These are phyloP conservation scores for Colletotrichum cuscutae DNA, from an alignment of 2,329 filamentous ascomycete genomes.

Conservation along the genomic window DNA sequence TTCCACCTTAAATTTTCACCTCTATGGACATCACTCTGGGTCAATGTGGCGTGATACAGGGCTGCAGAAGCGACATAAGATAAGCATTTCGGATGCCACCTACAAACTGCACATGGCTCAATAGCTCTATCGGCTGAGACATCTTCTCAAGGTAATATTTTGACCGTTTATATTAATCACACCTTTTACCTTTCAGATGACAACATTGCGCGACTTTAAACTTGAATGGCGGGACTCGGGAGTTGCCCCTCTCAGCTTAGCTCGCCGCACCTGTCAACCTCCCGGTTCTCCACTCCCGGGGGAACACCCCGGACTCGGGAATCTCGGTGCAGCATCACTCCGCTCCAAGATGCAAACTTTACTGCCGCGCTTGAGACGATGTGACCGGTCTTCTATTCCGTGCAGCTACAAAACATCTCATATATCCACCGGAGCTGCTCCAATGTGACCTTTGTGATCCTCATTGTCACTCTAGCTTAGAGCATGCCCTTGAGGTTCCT, in stretches of 20 bases:
- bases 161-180: conserved; percentile 18
- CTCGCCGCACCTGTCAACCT: conserved; percentile 16
- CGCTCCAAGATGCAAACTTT: not conserved
- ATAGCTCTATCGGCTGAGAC: not conserved
- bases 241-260: conserved; percentile 25
- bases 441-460: not conserved
- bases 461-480: not conserved
- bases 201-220: conserved; percentile 7
- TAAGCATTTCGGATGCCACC: not conserved
- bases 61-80: not conserved
- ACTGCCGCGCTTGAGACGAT: conserved; percentile 1
- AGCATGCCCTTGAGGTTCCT: not conserved
- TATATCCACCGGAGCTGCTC: not conserved
- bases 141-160: not conserved
- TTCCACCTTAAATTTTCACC: too few species aligned
- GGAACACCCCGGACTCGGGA: conserved; percentile 24
- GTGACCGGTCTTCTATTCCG: too few species aligned
- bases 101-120: not conserved
- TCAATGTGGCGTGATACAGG: conserved; percentile 6
- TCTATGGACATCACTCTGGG: too few species aligned
- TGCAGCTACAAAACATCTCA: not conserved
- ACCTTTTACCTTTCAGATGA: conserved; percentile 14
- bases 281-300: not conserved
- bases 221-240: not conserved
- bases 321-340: conserved; percentile 30